Evolutionary conservation across 768 basidiomycete species (phyloP).

Genomic region (Tylopilus felleus): DNA sequence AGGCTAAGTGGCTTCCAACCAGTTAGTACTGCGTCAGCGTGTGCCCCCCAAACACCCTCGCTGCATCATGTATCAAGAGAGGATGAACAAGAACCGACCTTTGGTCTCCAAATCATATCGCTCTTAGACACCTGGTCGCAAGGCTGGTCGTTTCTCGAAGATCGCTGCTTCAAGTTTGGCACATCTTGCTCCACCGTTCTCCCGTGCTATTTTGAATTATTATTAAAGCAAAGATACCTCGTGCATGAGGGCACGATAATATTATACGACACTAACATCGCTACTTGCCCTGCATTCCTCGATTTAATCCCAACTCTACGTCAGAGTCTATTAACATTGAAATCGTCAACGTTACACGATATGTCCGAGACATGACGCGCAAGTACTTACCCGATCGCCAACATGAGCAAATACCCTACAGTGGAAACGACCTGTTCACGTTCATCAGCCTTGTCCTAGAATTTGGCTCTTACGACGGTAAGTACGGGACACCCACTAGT

Average conservation of each 20-base stretch:
- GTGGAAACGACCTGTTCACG: conserved; percentile 16
- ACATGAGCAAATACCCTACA: conserved; percentile 19
- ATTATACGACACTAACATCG: not conserved
- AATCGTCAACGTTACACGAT: not conserved
- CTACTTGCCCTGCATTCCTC: not conserved
- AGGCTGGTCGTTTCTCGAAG: too few relatives aligned
- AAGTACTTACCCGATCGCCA: conserved; percentile 11
- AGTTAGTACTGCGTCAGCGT: too few relatives aligned
- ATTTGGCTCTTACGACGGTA: too few relatives aligned
- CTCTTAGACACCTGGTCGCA: too few relatives aligned
- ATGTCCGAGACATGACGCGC: not conserved
- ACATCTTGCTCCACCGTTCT: not conserved
- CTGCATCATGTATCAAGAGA: too few relatives aligned
- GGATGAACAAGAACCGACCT: too few relatives aligned
- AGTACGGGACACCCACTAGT: conserved; percentile 41
- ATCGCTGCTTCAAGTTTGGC: too few relatives aligned
- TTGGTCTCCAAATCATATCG: too few relatives aligned
- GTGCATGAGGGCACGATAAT: not conserved
- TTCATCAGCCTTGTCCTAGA: not conserved
- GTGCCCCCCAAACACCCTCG: too few relatives aligned
- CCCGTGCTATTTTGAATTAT: not conserved
- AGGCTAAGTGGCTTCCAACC: too few relatives aligned
- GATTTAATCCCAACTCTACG: not conserved
- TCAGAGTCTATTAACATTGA: conserved; percentile 4
- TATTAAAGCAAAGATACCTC: not conserved